phyloP scores from a whole-genome alignment of 2,329 filamentous ascomycete species.

The Paecilomyces fulvus region DNA sequence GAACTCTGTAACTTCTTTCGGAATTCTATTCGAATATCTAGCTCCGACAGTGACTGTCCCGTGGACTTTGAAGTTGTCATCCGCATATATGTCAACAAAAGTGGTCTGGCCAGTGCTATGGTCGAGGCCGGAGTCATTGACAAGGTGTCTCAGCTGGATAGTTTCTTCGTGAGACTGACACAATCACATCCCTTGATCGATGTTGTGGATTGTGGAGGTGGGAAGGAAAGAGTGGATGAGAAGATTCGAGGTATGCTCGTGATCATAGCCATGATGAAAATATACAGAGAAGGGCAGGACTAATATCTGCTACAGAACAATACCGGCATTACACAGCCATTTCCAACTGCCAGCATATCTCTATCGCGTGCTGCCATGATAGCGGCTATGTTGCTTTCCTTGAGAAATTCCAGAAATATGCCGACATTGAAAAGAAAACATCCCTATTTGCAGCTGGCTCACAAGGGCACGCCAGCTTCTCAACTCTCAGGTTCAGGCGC shows the following conservation, averaged over 20 bases:
- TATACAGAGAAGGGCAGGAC: neutral
- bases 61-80: conserved; percentile 39
- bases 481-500: neutral
- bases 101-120: conserved; percentile 39
- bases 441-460: neutral
- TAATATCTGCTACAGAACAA: neutral
- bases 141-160: conserved; percentile 6
- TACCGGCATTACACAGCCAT: conserved; percentile 38
- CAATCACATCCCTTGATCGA: conserved; percentile 43
- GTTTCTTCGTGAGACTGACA: conserved; percentile 12
- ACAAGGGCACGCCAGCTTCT: neutral
- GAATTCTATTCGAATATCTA: neutral
- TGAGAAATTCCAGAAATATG: conserved; percentile 31
- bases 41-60: conserved; percentile 22
- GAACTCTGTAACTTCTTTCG: neutral
- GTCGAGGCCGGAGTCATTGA: conserved; percentile 33
- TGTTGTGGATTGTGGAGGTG: conserved; percentile 49
- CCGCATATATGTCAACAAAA: conserved; percentile 43
- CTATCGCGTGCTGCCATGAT: conserved; percentile 51
- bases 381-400: conserved; percentile 47
- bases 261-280: conserved; percentile 14
- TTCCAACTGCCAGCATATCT: conserved; percentile 50
- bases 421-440: neutral
- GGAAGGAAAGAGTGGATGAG: conserved; percentile 48
- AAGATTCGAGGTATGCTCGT: conserved; percentile 41